A percentile compares a stretch with the other conserved stretches of the same genome.
Evolutionary conservation across 176 grass and related monocot genomes (phyloP).

Genomic region (Triticum turgidum): DNA sequence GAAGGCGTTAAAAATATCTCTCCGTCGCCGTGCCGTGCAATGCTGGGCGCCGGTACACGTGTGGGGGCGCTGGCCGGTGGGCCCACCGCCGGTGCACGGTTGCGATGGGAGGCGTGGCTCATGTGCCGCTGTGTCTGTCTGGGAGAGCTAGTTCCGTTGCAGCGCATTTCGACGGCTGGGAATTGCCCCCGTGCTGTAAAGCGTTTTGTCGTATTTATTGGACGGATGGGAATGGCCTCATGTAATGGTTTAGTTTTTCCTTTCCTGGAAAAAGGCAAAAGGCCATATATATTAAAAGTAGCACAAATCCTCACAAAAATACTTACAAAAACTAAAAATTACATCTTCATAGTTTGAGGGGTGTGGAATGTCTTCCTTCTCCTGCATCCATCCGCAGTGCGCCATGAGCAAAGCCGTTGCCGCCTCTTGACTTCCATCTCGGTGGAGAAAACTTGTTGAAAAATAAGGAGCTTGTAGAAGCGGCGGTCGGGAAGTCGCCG

Average conservation of each 20-base stretch:
- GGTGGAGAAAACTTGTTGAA: too few relatives aligned
- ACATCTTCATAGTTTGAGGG: too few relatives aligned
- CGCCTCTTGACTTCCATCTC: too few relatives aligned
- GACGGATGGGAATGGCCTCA: slow-evolving; percentile 11
- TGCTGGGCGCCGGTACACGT: slow-evolving; percentile 12
- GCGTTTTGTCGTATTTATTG: not conserved
- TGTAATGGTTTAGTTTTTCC: not conserved
- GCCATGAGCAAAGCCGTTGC: too few relatives aligned
- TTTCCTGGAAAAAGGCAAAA: too few relatives aligned
- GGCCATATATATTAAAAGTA: too few relatives aligned
- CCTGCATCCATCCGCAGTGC: too few relatives aligned
- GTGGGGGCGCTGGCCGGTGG: not conserved
- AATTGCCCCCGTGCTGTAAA: not conserved
- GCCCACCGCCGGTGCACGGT: not conserved
- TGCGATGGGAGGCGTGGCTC: slow-evolving; percentile 1
- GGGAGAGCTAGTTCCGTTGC: not conserved
- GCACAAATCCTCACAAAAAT: too few relatives aligned
- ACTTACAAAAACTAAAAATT: too few relatives aligned
- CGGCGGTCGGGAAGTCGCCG: too few relatives aligned
- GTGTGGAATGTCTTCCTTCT: too few relatives aligned
- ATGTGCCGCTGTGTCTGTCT: slow-evolving; percentile 6
- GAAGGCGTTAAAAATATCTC: slow-evolving; percentile 39
- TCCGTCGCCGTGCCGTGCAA: slow-evolving; percentile 11
- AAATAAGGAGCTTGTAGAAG: too few relatives aligned
- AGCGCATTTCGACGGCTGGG: slow-evolving; percentile 33